Percentiles rank a stretch among this genome's conserved stretches.
phyloP scores from a whole-genome alignment of 768 basidiomycete genomes.

The Leccinum fibrillosum region DNA sequence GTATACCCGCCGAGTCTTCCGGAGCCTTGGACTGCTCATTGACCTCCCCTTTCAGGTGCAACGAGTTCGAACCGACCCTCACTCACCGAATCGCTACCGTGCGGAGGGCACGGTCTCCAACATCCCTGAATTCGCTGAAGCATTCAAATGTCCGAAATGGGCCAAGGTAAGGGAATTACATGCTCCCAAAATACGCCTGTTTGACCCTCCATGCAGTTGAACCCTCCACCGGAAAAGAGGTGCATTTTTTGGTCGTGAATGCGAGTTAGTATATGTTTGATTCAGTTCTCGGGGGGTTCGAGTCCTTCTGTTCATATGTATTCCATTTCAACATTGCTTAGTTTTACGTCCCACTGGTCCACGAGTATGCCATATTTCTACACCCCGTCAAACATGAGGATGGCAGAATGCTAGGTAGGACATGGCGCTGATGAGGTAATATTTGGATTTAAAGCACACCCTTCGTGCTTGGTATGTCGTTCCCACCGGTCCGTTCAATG shows the following conservation, averaged over 20 bases:
- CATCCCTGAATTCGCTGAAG: slow-evolving; percentile 83
- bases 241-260: slow-evolving; percentile 76
- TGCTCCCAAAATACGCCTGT: not conserved
- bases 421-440: not conserved
- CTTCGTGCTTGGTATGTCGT: slow-evolving; percentile 95
- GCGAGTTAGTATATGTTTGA: slow-evolving; percentile 1
- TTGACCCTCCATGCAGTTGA: slow-evolving; percentile 47
- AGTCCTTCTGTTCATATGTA: slow-evolving; percentile 16
- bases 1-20: not conserved
- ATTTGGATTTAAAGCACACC: slow-evolving; percentile 68
- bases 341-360: not conserved
- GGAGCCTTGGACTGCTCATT: not conserved
- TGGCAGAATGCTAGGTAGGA: not conserved
- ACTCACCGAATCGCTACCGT: slow-evolving; percentile 77
- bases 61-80: slow-evolving; percentile 83
- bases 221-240: slow-evolving; percentile 74
- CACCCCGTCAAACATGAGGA: not conserved
- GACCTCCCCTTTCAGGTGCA: slow-evolving; percentile 47
- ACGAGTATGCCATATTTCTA: slow-evolving; percentile 1
- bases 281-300: slow-evolving; percentile 1
- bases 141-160: slow-evolving; percentile 75
- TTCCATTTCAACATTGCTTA: slow-evolving; percentile 7
- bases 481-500: slow-evolving; percentile 83
- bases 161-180: slow-evolving; percentile 55
- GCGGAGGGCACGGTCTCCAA: slow-evolving; percentile 86